phyloP scores from a whole-genome alignment of 2,329 filamentous ascomycete species.

The Thelonectria rubi region DNA sequence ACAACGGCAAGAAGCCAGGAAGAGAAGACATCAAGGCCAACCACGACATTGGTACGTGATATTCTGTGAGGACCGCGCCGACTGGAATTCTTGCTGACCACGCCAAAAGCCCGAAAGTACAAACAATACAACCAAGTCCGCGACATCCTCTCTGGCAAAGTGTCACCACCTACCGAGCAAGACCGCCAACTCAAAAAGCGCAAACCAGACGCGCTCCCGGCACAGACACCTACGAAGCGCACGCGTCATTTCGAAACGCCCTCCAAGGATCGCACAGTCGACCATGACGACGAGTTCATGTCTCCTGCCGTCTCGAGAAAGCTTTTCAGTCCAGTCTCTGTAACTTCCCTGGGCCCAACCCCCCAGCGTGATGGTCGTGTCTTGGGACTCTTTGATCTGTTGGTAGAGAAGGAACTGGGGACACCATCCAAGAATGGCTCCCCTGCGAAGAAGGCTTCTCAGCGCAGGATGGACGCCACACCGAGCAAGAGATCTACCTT shows the following conservation, averaged over 20 bases:
- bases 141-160: constrained; percentile 65
- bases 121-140: constrained; percentile 77
- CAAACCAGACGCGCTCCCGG: constrained; percentile 47
- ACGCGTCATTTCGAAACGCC: constrained; percentile 58
- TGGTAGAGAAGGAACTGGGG: constrained; percentile 60
- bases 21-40: constrained; percentile 81
- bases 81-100: constrained; percentile 3
- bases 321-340: constrained; percentile 67
- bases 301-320: constrained; percentile 67
- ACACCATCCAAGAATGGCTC: constrained; percentile 58
- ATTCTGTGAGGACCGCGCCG: not conserved
- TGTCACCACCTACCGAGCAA: constrained; percentile 52
- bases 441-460: constrained; percentile 33
- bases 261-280: constrained; percentile 47
- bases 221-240: constrained; percentile 63
- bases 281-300: constrained; percentile 55
- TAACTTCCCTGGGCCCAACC: constrained; percentile 76
- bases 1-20: constrained; percentile 74
- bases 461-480: constrained; percentile 48
- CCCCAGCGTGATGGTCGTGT: constrained; percentile 82
- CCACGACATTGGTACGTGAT: constrained; percentile 70
- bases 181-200: constrained; percentile 53
- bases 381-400: constrained; percentile 78
- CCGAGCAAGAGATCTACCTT: constrained; percentile 55
- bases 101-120: constrained; percentile 71